These are phyloP conservation scores for Ceratobasidium sp. DNA, from an alignment of 1,284 basidiomycete genomes.

Conservation along the genomic window DNA sequence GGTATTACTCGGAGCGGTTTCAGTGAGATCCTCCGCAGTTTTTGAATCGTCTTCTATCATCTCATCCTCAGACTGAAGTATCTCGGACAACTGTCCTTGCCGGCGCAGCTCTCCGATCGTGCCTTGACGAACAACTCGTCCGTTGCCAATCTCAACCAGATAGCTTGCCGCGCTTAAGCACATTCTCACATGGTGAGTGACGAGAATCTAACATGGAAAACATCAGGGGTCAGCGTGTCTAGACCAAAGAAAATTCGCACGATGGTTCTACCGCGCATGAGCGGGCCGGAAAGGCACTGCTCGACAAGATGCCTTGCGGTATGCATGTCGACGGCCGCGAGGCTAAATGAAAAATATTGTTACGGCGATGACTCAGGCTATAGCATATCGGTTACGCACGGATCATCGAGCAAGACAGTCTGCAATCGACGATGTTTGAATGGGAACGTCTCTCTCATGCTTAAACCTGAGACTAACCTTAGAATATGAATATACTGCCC, in stretches of 20 bases:
- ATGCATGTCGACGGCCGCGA: slow-evolving; percentile 90
- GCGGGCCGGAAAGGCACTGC: slow-evolving; percentile 69
- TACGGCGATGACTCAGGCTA: background rate
- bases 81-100: slow-evolving; percentile 63
- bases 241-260: slow-evolving; percentile 46
- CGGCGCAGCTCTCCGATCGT: slow-evolving; percentile 66
- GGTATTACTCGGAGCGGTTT: slow-evolving; percentile 19
- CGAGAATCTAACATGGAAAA: slow-evolving; percentile 63
- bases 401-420: slow-evolving; percentile 87
- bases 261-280: slow-evolving; percentile 74
- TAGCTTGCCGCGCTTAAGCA: slow-evolving; percentile 72
- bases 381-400: slow-evolving; percentile 57
- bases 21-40: slow-evolving; percentile 36
- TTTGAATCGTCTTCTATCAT: slow-evolving; percentile 59
- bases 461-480: slow-evolving; percentile 49
- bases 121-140: slow-evolving; percentile 68
- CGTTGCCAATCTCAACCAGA: slow-evolving; percentile 72
- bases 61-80: slow-evolving; percentile 48
- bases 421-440: slow-evolving; percentile 49
- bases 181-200: slow-evolving; percentile 86
- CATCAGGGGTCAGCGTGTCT: background rate
- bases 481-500: slow-evolving; percentile 72
- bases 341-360: slow-evolving; percentile 55
- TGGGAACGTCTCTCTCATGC: slow-evolving; percentile 32
- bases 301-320: slow-evolving; percentile 79